These are phyloP conservation scores for Dactylellina sp. DNA, from an alignment of 2,329 filamentous ascomycete genomes.

Conservation along the genomic window DNA sequence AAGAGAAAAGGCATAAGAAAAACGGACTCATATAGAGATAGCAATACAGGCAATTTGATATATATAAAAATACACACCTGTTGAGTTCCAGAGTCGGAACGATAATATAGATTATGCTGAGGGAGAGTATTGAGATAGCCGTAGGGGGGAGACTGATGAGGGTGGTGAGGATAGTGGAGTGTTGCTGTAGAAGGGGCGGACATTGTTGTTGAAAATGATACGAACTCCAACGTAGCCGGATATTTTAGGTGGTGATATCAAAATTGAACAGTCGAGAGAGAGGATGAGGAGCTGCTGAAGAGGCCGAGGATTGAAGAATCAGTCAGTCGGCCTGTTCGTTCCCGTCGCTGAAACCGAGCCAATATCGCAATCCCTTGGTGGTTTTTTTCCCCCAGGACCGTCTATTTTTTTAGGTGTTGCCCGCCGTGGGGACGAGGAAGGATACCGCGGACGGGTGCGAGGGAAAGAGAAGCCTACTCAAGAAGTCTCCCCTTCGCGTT, in stretches of 20 bases:
- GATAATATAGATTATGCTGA: constrained; percentile 53
- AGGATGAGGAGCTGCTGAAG: neutral
- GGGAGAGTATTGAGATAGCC: constrained; percentile 51
- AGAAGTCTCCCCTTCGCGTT: constrained; percentile 49
- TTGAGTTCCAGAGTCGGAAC: constrained; percentile 52
- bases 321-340: constrained; percentile 3
- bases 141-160: constrained; percentile 51
- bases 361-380: neutral
- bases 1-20: neutral
- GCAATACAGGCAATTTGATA: too few relatives aligned
- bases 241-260: too few relatives aligned
- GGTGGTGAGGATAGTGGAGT: constrained; percentile 55
- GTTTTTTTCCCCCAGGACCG: neutral
- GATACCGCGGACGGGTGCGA: constrained; percentile 15
- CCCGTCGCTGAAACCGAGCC: constrained; percentile 2
- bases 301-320: constrained; percentile 11
- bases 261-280: constrained; percentile 1
- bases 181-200: constrained; percentile 54
- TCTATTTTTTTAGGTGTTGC: too few relatives aligned
- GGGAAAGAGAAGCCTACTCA: constrained; percentile 28
- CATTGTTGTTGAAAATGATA: constrained; percentile 33
- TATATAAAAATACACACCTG: constrained; percentile 46
- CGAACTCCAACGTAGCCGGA: too few relatives aligned
- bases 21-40: too few relatives aligned
- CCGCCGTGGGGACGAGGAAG: constrained; percentile 39